phyloP scores from a whole-genome alignment of 306 rosid species.

The Delonix regia region DNA sequence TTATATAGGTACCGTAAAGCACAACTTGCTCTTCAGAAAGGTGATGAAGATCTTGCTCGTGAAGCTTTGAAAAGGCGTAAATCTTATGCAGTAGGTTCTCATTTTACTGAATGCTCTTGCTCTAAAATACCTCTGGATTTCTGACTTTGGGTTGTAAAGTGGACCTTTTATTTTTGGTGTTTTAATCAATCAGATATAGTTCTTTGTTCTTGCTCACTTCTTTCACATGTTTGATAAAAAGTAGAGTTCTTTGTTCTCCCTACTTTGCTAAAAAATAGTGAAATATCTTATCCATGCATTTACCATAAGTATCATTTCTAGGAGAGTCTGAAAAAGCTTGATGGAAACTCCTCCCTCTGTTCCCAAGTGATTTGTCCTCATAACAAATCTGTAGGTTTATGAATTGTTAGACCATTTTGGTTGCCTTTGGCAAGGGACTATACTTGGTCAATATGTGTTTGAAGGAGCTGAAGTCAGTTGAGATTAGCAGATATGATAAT shows the following conservation, averaged over 20 bases:
- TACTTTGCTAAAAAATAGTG: conserved; percentile 10
- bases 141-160: conserved; percentile 13
- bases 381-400: conserved; percentile 11
- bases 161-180: conserved; percentile 9
- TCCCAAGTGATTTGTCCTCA: conserved; percentile 13
- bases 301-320: conserved; percentile 25
- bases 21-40: conserved; percentile 91
- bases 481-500: neutral
- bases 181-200: neutral
- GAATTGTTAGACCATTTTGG: conserved; percentile 21
- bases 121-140: conserved; percentile 25
- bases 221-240: neutral
- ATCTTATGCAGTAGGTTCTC: conserved; percentile 77
- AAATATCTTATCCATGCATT: conserved; percentile 19
- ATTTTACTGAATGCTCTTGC: conserved; percentile 10
- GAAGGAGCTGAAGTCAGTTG: conserved; percentile 29
- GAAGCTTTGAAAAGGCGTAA: conserved; percentile 96
- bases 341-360: conserved; percentile 3
- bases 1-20: conserved; percentile 83
- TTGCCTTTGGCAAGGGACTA: neutral
- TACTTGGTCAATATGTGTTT: conserved; percentile 24
- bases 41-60: conserved; percentile 95
- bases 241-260: conserved; percentile 7
- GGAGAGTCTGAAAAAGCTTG: conserved; percentile 13
- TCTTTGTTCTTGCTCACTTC: conserved; percentile 2